These are phyloP conservation scores for Colletotrichum karsti DNA, from an alignment of 2,329 filamentous ascomycete species.

Conservation along the genomic window DNA sequence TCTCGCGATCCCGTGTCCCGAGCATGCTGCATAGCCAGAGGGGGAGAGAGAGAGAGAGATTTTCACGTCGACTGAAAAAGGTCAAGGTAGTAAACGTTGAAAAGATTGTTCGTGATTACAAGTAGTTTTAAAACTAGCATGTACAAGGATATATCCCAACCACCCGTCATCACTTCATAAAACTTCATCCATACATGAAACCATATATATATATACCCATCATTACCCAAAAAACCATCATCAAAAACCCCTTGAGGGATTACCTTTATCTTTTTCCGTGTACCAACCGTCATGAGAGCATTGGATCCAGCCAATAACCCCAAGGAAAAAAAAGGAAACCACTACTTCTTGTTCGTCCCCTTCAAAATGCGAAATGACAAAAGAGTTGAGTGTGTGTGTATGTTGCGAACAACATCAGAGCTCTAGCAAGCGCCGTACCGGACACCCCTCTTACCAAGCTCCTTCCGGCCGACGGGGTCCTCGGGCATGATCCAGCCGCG, in stretches of 20 bases:
- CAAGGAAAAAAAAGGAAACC: not conserved
- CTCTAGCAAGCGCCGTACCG: slow-evolving; percentile 57
- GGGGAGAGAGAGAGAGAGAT: no score
- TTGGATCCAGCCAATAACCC: slow-evolving; percentile 13
- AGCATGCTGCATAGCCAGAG: no score
- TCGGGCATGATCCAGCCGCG: slow-evolving; percentile 82
- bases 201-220: not conserved
- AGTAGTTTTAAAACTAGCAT: not conserved
- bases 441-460: slow-evolving; percentile 73
- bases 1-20: no score
- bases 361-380: not conserved
- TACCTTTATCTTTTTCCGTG: not conserved
- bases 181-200: not conserved
- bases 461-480: slow-evolving; percentile 75
- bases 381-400: no score
- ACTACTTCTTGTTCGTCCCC: not conserved
- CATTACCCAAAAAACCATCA: not conserved
- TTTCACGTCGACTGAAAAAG: no score
- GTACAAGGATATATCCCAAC: not conserved
- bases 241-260: not conserved
- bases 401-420: not conserved
- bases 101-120: slow-evolving; percentile 19
- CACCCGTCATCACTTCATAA: slow-evolving; percentile 13
- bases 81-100: not conserved
- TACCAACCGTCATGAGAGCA: not conserved